phyloP scores from a whole-genome alignment of 768 basidiomycete species.

The Favolaschia claudopus region DNA sequence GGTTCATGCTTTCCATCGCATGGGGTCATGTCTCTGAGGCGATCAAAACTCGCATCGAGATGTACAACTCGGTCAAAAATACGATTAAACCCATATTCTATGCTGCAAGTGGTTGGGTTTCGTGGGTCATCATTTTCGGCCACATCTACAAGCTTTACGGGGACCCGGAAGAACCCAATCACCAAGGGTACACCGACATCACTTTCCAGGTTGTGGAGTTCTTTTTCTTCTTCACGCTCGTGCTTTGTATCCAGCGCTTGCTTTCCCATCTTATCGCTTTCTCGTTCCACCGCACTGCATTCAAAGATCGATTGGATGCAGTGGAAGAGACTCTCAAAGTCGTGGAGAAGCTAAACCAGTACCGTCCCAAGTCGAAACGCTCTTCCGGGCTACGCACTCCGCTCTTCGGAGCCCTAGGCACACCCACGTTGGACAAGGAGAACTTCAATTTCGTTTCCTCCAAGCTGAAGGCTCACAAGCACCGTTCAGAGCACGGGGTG shows the following conservation, averaged over 20 bases:
- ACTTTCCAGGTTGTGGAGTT: slow-evolving; percentile 73
- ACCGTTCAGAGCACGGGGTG: slow-evolving; percentile 14
- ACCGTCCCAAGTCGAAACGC: slow-evolving; percentile 57
- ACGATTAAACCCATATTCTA: slow-evolving; percentile 78
- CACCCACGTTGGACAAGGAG: slow-evolving; percentile 56
- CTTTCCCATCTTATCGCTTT: slow-evolving; percentile 78
- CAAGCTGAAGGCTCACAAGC: slow-evolving; percentile 23
- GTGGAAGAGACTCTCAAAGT: slow-evolving; percentile 61
- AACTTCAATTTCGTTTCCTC: slow-evolving; percentile 41
- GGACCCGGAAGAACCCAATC: slow-evolving; percentile 49
- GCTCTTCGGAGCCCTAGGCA: slow-evolving; percentile 42
- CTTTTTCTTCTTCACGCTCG: slow-evolving; percentile 75
- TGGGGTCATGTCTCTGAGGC: slow-evolving; percentile 83
- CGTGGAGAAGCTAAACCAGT: slow-evolving; percentile 72
- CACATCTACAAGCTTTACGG: slow-evolving; percentile 67
- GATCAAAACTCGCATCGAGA: slow-evolving; percentile 70
- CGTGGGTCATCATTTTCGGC: slow-evolving; percentile 79
- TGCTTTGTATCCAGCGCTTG: slow-evolving; percentile 70
- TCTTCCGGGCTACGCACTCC: slow-evolving; percentile 54
- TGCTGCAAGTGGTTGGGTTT: slow-evolving; percentile 71
- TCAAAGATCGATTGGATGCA: slow-evolving; percentile 71
- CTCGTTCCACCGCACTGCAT: slow-evolving; percentile 80
- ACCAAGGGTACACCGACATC: slow-evolving; percentile 66
- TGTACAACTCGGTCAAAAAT: slow-evolving; percentile 75
- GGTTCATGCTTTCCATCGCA: slow-evolving; percentile 58